Evolutionary conservation across 371 early-diverging fungal genomes (phyloP), one percentile per base, ranked within the genome.

Genomic region (Mortierella sp.): DNA sequence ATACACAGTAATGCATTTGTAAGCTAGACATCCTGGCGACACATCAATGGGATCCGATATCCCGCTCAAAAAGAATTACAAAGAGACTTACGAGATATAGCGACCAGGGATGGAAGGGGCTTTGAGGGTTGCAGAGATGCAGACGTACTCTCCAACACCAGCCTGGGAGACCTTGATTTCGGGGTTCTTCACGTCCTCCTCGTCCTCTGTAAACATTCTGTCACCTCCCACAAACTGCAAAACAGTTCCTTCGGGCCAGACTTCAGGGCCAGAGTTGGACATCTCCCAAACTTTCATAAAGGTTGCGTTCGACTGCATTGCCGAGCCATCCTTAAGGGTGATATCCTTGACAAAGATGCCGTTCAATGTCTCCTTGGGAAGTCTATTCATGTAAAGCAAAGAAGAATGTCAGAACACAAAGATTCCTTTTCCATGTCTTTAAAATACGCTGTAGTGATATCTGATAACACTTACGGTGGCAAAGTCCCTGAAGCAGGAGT

Each of bases 201-300:
- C 76, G 3, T 63, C 68, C 2, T 78, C 88, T 0, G 84, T 77
- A 75, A 91, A 90, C 70, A 88, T 89, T 0, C 86, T 81, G 46
- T 89, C 89, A 46, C 94, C 95, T 46, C 92, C 91, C 51, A 90
- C 88, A 77, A 92, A 92, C 7, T 90, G 84, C 8, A 95, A 82
- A 38, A 87, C 87, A 4, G 92, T 90, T 8, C 94, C 93, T 70
- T 89, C 78, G 0, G 95, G 95, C 95, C 95, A 95, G 51, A 88
- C 85, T 21, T 54, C 75, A 43, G 77, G 82, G 29, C 95, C 95
- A 74, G 90, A 87, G 79, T 95, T 95, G 43, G 81, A 82, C 74
- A 95, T 77, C 72, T 92, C 93, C 95, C 95, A 95, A 48, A 94
- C 92, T 91, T 95, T 94, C 70, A 88, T 77, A 72, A 94, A 90